These are phyloP conservation scores for Neonectria faginata DNA, from an alignment of 2,329 filamentous ascomycete species.

Conservation along the genomic window DNA sequence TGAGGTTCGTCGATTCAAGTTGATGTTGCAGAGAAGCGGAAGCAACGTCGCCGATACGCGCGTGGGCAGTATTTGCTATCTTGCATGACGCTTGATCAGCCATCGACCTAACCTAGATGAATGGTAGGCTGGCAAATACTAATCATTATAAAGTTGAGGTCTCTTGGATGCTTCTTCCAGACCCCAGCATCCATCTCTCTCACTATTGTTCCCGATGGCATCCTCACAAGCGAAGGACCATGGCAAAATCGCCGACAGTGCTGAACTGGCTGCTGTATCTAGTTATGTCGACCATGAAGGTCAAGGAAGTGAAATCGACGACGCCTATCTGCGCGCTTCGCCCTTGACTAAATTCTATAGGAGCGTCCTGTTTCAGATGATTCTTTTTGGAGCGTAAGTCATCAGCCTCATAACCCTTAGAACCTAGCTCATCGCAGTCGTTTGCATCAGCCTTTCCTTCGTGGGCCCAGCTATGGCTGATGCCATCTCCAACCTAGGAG, in stretches of 20 bases:
- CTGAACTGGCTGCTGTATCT: conserved; percentile 7
- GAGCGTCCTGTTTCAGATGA: conserved; percentile 26
- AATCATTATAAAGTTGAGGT: conserved; percentile 19
- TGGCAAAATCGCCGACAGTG: conserved; percentile 11
- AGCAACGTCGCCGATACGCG: too few relatives aligned
- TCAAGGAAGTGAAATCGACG: conserved; percentile 10
- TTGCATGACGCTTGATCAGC: conserved; percentile 3
- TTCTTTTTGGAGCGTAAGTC: conserved; percentile 29
- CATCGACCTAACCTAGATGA: conserved; percentile 1
- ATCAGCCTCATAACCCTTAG: not conserved
- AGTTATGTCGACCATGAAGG: conserved; percentile 15
- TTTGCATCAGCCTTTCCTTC: conserved; percentile 24
- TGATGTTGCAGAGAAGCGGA: conserved; percentile 5
- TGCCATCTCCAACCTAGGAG: conserved; percentile 27
- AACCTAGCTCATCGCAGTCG: conserved; percentile 1
- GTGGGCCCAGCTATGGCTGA: conserved; percentile 28
- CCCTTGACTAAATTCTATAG: conserved; percentile 17
- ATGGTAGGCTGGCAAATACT: conserved; percentile 16
- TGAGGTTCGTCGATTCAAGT: conserved; percentile 2
- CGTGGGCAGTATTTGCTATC: too few relatives aligned
- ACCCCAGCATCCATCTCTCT: not conserved
- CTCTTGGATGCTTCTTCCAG: conserved; percentile 10
- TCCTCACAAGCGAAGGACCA: conserved; percentile 14
- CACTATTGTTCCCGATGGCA: conserved; percentile 3
- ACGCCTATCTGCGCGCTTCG: conserved; percentile 14